Evolutionary conservation across 345 rosid species (phyloP), one percentile per base, ranked within the genome.

Genomic region (Camelina sativa): DNA sequence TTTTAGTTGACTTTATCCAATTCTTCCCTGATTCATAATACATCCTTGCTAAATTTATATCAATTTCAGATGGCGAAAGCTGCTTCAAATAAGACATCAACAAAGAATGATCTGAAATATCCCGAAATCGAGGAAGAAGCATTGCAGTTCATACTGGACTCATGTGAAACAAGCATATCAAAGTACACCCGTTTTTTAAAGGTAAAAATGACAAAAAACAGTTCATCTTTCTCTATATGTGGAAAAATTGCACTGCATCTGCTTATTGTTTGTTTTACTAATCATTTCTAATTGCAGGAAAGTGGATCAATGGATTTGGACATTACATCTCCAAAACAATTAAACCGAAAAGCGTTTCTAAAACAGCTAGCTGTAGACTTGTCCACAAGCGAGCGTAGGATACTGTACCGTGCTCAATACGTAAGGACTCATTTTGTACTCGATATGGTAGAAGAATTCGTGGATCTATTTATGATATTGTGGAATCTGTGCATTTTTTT

Each of bases 241-340:
- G 69, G 40, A 9, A 23, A 34, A 40, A 15, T 8, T 57, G 30
- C n/a, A 11, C 13, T 59, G 41, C 76, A 51, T 58, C 67, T 88
- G 79, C 83, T 90, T 78, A 94, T 87, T 86, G 88, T 88, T 73
- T 47, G 43, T 79, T 32, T 59, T 55, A 51, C 48, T 66, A 6
- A 40, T 69, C 17, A 58, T 63, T 12, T 56, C 4, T 40, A 4
- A 54, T 41, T 35, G 8, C 76, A 90, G 99, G 97, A 82, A 79
- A 95, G 97, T 82, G 97, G 96, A 77, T 84, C 91, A 11, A 90
- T 91, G 93, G 99, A 91, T 80, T 85, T 95, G 83, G 99, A 95
- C 65, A 86, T 90, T 80, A 90, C 97, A 76, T 90, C 97, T 65
- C 97, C 97, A 5, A 95, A 90, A 82, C 99, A 90, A 59, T 83